phyloP scores from a whole-genome alignment of 345 rosid genomes.

The Alliaria petiolata region DNA sequence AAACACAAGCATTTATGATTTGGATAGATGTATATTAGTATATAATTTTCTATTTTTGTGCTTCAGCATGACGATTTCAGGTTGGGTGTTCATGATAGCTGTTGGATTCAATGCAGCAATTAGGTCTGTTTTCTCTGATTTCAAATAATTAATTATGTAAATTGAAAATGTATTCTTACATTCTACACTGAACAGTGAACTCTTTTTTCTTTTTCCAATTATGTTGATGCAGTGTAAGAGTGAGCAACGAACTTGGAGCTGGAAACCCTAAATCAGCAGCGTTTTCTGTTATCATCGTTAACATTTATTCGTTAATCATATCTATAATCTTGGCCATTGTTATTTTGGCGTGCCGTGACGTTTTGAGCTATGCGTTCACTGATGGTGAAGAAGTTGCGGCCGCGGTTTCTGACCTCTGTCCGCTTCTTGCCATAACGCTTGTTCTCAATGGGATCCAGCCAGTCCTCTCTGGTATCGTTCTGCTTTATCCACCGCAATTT shows the following conservation, averaged over 20 bases:
- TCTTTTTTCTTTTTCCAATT: not conserved
- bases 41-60: not conserved
- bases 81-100: slow-evolving; percentile 58
- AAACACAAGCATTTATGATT: too few species aligned
- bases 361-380: slow-evolving; percentile 61
- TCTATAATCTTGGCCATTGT: slow-evolving; percentile 34
- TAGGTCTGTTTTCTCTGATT: slow-evolving; percentile 29
- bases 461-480: slow-evolving; percentile 53
- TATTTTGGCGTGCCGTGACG: slow-evolving; percentile 38
- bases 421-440: slow-evolving; percentile 58
- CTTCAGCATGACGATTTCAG: slow-evolving; percentile 49
- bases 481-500: not conserved
- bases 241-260: slow-evolving; percentile 82
- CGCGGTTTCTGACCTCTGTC: slow-evolving; percentile 70
- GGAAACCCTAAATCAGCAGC: slow-evolving; percentile 65
- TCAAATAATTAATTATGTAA: too few species aligned
- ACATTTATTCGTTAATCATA: slow-evolving; percentile 39
- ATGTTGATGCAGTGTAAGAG: slow-evolving; percentile 55
- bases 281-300: slow-evolving; percentile 55
- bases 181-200: too few species aligned
- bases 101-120: slow-evolving; percentile 67
- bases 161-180: too few species aligned
- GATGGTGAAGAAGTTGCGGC: slow-evolving; percentile 55
- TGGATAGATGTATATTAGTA: too few species aligned
- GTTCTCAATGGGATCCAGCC: slow-evolving; percentile 76